Evolutionary conservation across 2,329 filamentous ascomycete genomes (phyloP).

Genomic region (Helotiales sp.): DNA sequence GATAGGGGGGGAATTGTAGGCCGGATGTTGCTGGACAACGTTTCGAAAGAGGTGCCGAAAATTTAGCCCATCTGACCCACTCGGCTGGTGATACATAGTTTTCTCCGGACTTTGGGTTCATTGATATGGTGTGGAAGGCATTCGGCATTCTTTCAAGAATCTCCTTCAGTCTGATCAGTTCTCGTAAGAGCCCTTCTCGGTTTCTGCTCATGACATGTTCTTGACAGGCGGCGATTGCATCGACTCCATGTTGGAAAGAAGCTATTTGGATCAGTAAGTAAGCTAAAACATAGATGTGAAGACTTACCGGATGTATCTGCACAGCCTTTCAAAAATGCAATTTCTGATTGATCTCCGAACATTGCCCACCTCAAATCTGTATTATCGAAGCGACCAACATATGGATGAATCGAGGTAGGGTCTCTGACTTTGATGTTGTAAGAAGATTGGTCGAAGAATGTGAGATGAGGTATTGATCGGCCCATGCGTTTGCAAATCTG

Average conservation of each 20-base stretch:
- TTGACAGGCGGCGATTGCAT: conserved; percentile 58
- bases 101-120: conserved; percentile 57
- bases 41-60: conserved; percentile 56
- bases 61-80: conserved; percentile 58
- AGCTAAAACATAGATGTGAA: neutral
- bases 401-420: conserved; percentile 54
- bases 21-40: conserved; percentile 57
- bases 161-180: conserved; percentile 57
- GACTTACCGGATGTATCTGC: conserved; percentile 51
- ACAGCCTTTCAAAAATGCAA: conserved; percentile 56
- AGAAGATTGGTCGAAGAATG: conserved; percentile 58
- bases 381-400: conserved; percentile 57
- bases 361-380: conserved; percentile 59
- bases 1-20: conserved; percentile 57
- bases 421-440: conserved; percentile 49
- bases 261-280: conserved; percentile 39
- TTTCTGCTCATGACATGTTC: conserved; percentile 59
- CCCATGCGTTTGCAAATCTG: conserved; percentile 58
- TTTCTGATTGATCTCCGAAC: conserved; percentile 57
- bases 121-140: conserved; percentile 59
- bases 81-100: conserved; percentile 55
- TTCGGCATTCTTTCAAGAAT: conserved; percentile 59
- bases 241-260: conserved; percentile 56
- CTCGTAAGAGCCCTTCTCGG: conserved; percentile 54
- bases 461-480: conserved; percentile 54